phyloP scores from a whole-genome alignment of 192 early-diverging fungal species.

The Podila epicladia region DNA sequence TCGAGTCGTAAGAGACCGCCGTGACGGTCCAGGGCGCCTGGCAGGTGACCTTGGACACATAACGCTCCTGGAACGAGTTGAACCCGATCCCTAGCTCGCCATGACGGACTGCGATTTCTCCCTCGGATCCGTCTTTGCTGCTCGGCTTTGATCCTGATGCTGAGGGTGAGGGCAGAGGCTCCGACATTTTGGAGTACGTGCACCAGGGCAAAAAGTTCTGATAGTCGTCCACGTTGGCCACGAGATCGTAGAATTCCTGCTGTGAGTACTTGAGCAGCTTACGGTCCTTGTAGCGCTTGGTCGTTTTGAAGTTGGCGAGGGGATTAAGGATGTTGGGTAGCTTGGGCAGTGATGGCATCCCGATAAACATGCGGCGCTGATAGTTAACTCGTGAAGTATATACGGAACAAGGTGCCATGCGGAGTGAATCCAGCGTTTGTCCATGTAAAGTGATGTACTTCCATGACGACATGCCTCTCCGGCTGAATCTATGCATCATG shows the following conservation, averaged over 20 bases:
- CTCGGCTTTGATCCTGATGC: neutral
- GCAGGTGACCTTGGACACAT: slow-evolving; percentile 80
- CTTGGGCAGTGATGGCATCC: slow-evolving; percentile 18
- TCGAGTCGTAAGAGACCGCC: slow-evolving; percentile 56
- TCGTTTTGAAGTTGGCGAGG: slow-evolving; percentile 1
- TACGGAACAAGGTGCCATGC: too few relatives aligned
- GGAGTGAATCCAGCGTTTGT: too few relatives aligned
- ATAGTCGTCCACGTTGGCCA: slow-evolving; percentile 86
- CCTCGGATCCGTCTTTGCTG: slow-evolving; percentile 5
- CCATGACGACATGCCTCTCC: too few relatives aligned
- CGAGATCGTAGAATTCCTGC: slow-evolving; percentile 82
- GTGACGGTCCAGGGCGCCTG: slow-evolving; percentile 68
- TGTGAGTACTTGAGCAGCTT: slow-evolving; percentile 71
- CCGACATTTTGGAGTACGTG: slow-evolving; percentile 68
- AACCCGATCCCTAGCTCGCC: slow-evolving; percentile 88
- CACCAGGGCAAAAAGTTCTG: slow-evolving; percentile 87
- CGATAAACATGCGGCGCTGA: slow-evolving; percentile 16
- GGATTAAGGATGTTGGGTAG: slow-evolving; percentile 32
- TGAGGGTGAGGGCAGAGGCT: slow-evolving; percentile 13
- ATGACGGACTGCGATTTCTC: slow-evolving; percentile 50
- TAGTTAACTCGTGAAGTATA: too few relatives aligned
- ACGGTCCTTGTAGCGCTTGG: slow-evolving; percentile 31
- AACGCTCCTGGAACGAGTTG: slow-evolving; percentile 78
- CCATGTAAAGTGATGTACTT: too few relatives aligned
- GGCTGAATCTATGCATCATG: too few relatives aligned